A percentile compares a stretch with the other conserved stretches of the same genome.
phyloP scores from a whole-genome alignment of 2,329 filamentous ascomycete species.

The Verticillium zaregamsianum region DNA sequence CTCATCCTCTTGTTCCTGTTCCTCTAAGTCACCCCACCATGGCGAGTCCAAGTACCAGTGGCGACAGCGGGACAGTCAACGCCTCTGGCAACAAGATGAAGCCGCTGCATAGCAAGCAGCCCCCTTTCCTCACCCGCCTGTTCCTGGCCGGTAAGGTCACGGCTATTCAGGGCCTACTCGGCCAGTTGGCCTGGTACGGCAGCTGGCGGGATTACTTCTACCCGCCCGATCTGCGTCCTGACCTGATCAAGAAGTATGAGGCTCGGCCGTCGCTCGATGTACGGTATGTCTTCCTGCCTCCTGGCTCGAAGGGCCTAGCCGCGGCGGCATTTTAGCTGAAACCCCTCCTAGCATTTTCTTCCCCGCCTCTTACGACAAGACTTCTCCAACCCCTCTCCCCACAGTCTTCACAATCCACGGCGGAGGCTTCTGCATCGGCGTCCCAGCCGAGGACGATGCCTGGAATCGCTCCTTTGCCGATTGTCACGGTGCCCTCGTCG shows the following conservation, averaged over 20 bases:
- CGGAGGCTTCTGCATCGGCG: slow-evolving; percentile 42
- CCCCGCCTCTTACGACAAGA: slow-evolving; percentile 27
- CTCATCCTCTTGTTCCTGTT: neutral
- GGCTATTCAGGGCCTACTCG: slow-evolving; percentile 7
- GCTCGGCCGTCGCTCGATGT: slow-evolving; percentile 9
- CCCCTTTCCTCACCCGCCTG: slow-evolving; percentile 8
- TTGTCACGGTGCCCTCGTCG: slow-evolving; percentile 34
- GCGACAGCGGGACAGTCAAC: neutral
- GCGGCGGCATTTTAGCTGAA: neutral
- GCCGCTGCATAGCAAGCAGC: slow-evolving; percentile 1
- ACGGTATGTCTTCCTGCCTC: slow-evolving; percentile 4
- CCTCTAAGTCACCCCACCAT: neutral
- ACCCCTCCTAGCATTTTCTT: slow-evolving; percentile 29
- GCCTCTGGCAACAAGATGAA: neutral
- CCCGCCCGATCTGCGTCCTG: slow-evolving; percentile 6
- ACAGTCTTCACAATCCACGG: slow-evolving; percentile 48
- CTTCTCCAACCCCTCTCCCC: slow-evolving; percentile 27
- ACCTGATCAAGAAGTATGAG: slow-evolving; percentile 14
- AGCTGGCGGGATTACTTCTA: slow-evolving; percentile 8
- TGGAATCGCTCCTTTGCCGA: slow-evolving; percentile 40
- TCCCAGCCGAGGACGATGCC: slow-evolving; percentile 38
- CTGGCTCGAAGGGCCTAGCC: neutral
- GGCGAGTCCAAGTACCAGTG: neutral
- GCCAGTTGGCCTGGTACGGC: slow-evolving; percentile 8
- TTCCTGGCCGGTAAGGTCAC: slow-evolving; percentile 10